Conservation (phyloP, 2,329 filamentous ascomycete genomes). For the Aureobasidium sp. region DNA sequence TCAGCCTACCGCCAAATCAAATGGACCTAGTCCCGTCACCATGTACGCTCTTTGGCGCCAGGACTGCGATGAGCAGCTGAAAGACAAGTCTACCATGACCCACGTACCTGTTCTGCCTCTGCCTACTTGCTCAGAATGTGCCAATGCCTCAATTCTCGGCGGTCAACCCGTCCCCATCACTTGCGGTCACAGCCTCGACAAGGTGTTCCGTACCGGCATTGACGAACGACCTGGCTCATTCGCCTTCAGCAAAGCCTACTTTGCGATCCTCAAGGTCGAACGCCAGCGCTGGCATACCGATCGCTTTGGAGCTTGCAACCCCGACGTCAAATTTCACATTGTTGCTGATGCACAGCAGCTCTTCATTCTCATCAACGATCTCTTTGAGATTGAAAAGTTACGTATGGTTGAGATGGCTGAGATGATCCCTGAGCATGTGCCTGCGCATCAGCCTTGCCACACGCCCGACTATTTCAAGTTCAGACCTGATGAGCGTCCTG, state of each 20-base stretch:
- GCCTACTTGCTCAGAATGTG: neutral
- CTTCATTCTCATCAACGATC: constrained; percentile 3
- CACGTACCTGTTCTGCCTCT: neutral
- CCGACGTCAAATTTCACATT: neutral
- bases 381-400: constrained; percentile 3
- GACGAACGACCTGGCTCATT: neutral
- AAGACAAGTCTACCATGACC: neutral
- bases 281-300: constrained; percentile 10
- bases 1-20: neutral
- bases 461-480: constrained; percentile 6
- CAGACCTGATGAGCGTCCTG: neutral
- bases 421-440: neutral
- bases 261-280: neutral
- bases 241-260: neutral
- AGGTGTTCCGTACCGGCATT: neutral
- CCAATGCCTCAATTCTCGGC: neutral
- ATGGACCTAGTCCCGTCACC: neutral
- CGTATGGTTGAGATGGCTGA: neutral
- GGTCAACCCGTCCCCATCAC: neutral
- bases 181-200: constrained; percentile 4
- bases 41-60: neutral
- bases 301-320: constrained; percentile 5
- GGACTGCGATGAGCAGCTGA: constrained; percentile 1
- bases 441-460: neutral
- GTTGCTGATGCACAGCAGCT: constrained; percentile 1